Base-by-base conservation (phyloP, 257 asterid species). In the Solanum bulbocastanum region DNA sequence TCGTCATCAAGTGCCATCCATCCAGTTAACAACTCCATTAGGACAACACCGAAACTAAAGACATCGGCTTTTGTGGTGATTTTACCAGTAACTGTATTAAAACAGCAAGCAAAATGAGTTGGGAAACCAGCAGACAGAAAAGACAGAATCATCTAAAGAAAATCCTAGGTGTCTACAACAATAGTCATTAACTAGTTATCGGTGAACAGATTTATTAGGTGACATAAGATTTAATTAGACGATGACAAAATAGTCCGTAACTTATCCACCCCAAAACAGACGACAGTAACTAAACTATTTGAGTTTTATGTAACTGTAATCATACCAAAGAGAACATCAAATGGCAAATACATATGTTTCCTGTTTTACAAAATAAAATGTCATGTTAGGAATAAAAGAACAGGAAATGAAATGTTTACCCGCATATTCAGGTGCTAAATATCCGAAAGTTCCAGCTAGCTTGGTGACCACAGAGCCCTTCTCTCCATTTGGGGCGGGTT, bases 381-480 rank as follows among this genome's bases (percentile, higher is more conserved):
- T n/a, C n/a, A 78, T 40, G n/a, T 44, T 25, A 78, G n/a, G 6
- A 42, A 27, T 75, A 78, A 40, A 78, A 78, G 84, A 30, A 44
- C 62, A 9, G 27, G 85, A 81, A 81, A 46, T 44, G 66, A 49
- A 89, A 72, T 27, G 40, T 85, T 91, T 90, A 96, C 99, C 98
- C 2, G 98, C 99, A 89, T 96, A 96, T 89, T 96, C 98, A 40
- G 99, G 99, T 13, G 99, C 99, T 3, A 95, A 93, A 90, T 96
- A 96, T 23, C 99, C 98, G 15, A 96, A 96, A 78, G 99, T 96
- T 39, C 99, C 99, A 5, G 99, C 99, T 10, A 96, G 96, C 81
- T 94, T 93, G 10, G 99, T 96, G 83, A 92, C 93, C 30, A 95
- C 94, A 5, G 99, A 95, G 81, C 86, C 92, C 89, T 86, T 92